These are phyloP conservation scores for Nigrospora oryzae DNA, from an alignment of 2,329 filamentous ascomycete species.

Conservation along the genomic window DNA sequence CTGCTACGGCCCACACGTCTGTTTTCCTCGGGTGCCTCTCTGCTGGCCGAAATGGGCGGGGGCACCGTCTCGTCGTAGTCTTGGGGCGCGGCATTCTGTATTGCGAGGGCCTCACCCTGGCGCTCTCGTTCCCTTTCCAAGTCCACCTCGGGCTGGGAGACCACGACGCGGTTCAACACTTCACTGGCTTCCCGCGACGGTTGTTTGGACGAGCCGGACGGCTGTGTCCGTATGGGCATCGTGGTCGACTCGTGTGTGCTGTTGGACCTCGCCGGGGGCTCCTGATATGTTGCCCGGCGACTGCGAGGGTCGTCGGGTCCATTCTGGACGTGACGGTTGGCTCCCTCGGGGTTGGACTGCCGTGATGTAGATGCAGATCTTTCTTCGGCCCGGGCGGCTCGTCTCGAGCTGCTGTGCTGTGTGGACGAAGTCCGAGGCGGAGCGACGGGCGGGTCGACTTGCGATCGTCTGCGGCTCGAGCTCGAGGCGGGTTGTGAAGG, in stretches of 20 bases:
- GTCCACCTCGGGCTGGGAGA: constrained; percentile 69
- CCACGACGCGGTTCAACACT: constrained; percentile 67
- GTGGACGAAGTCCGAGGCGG: constrained; percentile 78
- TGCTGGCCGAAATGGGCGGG: constrained; percentile 34
- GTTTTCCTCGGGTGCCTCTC: constrained; percentile 31
- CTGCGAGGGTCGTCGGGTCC: constrained; percentile 26
- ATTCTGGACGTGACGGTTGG: constrained; percentile 20
- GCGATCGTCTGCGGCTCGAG: constrained; percentile 42
- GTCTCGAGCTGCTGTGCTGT: constrained; percentile 41
- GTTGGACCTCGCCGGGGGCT: constrained; percentile 28
- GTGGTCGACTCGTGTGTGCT: constrained; percentile 27
- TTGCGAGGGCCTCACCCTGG: constrained; percentile 50
- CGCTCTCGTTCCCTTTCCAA: constrained; percentile 64
- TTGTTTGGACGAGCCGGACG: constrained; percentile 42
- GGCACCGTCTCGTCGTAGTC: constrained; percentile 30
- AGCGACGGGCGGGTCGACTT: constrained; percentile 57
- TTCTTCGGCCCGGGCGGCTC: constrained; percentile 35
- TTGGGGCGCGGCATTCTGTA: constrained; percentile 22
- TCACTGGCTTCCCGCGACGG: constrained; percentile 71
- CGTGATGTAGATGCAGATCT: constrained; percentile 33
- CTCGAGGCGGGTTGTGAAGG: constrained; percentile 19
- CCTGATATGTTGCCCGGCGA: constrained; percentile 25
- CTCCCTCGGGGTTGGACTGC: constrained; percentile 13
- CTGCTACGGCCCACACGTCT: constrained; percentile 45
- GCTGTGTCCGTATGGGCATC: constrained; percentile 36